A percentile compares a stretch with the other conserved stretches of the same genome.
Evolutionary conservation across 2,329 filamentous ascomycete genomes (phyloP).

Genomic region (Aspergillaceae sp.): DNA sequence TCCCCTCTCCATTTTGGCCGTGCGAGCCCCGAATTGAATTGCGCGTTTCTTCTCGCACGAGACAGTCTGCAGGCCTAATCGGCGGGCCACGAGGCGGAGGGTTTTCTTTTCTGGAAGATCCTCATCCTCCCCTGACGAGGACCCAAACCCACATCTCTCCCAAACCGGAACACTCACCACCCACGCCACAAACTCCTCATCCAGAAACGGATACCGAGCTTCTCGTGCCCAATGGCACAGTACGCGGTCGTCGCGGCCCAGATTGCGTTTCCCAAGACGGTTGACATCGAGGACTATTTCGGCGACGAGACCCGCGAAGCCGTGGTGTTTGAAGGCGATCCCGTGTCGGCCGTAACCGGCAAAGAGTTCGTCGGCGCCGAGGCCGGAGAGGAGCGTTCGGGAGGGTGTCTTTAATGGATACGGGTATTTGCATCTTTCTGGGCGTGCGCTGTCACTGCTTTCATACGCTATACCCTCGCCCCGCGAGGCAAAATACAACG

Average conservation of each 20-base stretch:
- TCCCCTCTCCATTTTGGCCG: slow-evolving; percentile 67
- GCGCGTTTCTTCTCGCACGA: slow-evolving; percentile 89
- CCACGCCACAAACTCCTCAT: slow-evolving; percentile 78
- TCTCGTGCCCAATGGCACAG: slow-evolving; percentile 86
- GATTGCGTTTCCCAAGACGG: slow-evolving; percentile 83
- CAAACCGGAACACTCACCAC: slow-evolving; percentile 65
- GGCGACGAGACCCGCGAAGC: slow-evolving; percentile 63
- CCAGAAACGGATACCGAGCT: slow-evolving; percentile 80
- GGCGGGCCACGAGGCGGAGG: slow-evolving; percentile 65
- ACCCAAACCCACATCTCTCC: slow-evolving; percentile 83
- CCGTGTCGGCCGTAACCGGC: slow-evolving; percentile 83
- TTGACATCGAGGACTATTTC: slow-evolving; percentile 80
- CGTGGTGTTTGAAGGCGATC: slow-evolving; percentile 60
- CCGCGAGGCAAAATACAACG: slow-evolving; percentile 88
- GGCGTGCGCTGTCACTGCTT: slow-evolving; percentile 3
- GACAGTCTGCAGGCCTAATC: slow-evolving; percentile 61
- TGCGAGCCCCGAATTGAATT: slow-evolving; percentile 74
- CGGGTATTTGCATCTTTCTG: too few relatives aligned
- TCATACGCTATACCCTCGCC: slow-evolving; percentile 49
- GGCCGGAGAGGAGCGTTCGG: slow-evolving; percentile 77
- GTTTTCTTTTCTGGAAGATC: slow-evolving; percentile 76
- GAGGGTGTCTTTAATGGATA: slow-evolving; percentile 50
- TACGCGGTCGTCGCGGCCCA: slow-evolving; percentile 86
- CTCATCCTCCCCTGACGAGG: slow-evolving; percentile 18
- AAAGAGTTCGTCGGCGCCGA: slow-evolving; percentile 94